phyloP scores from a whole-genome alignment of 192 early-diverging fungal genomes.

The Neocallimastix lanati region DNA sequence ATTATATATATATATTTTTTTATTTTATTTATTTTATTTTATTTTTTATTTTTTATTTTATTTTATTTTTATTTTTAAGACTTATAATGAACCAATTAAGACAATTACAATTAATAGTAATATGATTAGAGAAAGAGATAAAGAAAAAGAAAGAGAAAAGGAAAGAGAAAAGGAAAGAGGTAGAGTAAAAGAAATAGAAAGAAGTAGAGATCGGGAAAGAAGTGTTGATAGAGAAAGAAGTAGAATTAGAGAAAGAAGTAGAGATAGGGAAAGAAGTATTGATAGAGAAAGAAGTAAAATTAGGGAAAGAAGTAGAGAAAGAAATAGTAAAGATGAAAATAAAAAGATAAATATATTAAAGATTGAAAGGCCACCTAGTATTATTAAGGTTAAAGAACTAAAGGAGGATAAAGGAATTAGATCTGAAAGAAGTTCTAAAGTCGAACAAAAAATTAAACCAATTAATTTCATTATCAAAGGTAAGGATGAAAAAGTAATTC shows the following conservation, averaged over 20 bases:
- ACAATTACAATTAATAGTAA: neutral
- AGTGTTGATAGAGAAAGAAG: neutral
- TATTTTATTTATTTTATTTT: too few species aligned
- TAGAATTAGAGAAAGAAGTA: neutral
- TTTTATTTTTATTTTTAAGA: neutral
- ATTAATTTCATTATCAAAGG: neutral
- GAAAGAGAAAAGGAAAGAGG: neutral
- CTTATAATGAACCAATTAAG: neutral
- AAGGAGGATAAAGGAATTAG: neutral
- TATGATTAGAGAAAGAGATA: neutral
- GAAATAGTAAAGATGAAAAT: neutral
- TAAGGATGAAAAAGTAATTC: neutral
- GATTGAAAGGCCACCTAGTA: neutral
- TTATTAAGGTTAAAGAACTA: neutral
- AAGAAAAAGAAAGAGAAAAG: neutral
- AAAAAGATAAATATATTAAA: neutral
- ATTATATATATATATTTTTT: too few species aligned
- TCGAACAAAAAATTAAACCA: neutral
- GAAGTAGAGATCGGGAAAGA: neutral
- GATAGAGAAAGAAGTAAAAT: neutral
- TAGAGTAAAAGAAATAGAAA: neutral
- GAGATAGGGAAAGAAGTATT: neutral
- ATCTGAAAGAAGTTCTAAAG: neutral
- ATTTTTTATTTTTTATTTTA: neutral
- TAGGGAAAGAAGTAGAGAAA: neutral